A percentile compares a stretch with the other conserved stretches of the same genome.
These are phyloP conservation scores for Vigna reflexopilosa DNA, from an alignment of 306 rosid genomes.

Conservation along the genomic window DNA sequence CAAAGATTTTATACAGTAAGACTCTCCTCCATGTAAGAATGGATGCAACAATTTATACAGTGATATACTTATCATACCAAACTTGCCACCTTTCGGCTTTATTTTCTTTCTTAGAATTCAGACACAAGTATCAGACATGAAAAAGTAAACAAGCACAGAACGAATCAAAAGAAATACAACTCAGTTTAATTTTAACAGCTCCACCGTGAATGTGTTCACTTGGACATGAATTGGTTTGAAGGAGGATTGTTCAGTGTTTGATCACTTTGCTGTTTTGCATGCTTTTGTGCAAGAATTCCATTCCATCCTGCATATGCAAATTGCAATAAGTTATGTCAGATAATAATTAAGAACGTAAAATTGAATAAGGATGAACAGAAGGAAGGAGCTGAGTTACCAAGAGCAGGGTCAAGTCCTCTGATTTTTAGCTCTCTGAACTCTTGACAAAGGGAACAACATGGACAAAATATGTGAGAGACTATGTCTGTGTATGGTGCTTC, in stretches of 20 bases:
- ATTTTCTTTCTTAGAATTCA: constrained; percentile 16
- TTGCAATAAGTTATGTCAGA: neutral
- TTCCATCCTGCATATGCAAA: constrained; percentile 60
- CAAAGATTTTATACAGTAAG: too few species aligned
- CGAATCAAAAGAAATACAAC: neutral
- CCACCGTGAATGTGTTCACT: constrained; percentile 24
- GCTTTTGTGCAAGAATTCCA: constrained; percentile 63
- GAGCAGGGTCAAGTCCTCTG: constrained; percentile 74
- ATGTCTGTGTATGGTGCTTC: constrained; percentile 73
- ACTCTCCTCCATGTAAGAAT: too few species aligned
- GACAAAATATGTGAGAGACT: constrained; percentile 69
- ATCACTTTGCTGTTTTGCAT: constrained; percentile 32
- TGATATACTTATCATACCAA: neutral
- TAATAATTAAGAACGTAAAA: neutral
- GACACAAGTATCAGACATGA: constrained; percentile 27
- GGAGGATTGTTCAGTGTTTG: constrained; percentile 59
- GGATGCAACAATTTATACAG: neutral
- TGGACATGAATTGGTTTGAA: constrained; percentile 54
- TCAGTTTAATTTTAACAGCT: neutral
- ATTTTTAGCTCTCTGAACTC: constrained; percentile 66
- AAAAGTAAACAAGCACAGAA: constrained; percentile 10
- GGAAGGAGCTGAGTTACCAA: constrained; percentile 50
- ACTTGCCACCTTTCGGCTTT: constrained; percentile 19
- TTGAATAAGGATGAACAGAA: neutral
- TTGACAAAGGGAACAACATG: constrained; percentile 75